These are phyloP conservation scores for Penicillium ucsense DNA, from an alignment of 495 filamentous ascomycete species.

Conservation along the genomic window DNA sequence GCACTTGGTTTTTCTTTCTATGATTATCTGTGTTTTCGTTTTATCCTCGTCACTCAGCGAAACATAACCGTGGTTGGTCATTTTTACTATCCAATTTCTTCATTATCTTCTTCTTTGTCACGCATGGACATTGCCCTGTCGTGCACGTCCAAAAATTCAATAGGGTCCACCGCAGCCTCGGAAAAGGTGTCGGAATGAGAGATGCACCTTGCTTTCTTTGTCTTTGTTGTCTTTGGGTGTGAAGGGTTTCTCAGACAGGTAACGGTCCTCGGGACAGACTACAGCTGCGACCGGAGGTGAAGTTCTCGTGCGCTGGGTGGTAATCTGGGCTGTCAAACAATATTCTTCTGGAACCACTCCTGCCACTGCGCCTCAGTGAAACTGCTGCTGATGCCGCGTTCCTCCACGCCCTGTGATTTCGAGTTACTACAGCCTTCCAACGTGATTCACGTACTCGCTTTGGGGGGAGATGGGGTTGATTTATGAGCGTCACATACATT, in stretches of 20 bases:
- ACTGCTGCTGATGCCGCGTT: constrained; percentile 62
- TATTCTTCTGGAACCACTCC: constrained; percentile 73
- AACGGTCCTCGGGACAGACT: neutral
- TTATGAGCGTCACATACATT: constrained; percentile 36
- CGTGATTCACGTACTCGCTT: too few species aligned
- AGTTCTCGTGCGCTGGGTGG: neutral
- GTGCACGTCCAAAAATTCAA: constrained; percentile 4
- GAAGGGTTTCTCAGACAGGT: too few species aligned
- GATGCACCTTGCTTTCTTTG: constrained; percentile 7
- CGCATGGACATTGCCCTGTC: constrained; percentile 11
- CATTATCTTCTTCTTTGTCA: constrained; percentile 5
- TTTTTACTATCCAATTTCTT: constrained; percentile 1
- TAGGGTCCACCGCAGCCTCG: constrained; percentile 20
- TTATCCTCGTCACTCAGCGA: neutral
- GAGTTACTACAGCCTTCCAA: too few species aligned
- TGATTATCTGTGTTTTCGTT: neutral
- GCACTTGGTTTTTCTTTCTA: constrained; percentile 1
- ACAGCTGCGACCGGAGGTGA: constrained; percentile 1
- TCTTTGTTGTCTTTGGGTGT: too few species aligned
- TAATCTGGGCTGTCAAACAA: constrained; percentile 36
- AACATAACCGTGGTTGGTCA: constrained; percentile 1
- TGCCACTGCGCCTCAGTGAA: constrained; percentile 76
- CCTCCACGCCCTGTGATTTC: constrained; percentile 54
- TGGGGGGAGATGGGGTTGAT: too few species aligned
- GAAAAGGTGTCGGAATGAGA: constrained; percentile 25